Percentiles rank a stretch among this genome's conserved stretches.
phyloP scores from a whole-genome alignment of 1,139 yeast species.

The Debaryomyces nepalensis region DNA sequence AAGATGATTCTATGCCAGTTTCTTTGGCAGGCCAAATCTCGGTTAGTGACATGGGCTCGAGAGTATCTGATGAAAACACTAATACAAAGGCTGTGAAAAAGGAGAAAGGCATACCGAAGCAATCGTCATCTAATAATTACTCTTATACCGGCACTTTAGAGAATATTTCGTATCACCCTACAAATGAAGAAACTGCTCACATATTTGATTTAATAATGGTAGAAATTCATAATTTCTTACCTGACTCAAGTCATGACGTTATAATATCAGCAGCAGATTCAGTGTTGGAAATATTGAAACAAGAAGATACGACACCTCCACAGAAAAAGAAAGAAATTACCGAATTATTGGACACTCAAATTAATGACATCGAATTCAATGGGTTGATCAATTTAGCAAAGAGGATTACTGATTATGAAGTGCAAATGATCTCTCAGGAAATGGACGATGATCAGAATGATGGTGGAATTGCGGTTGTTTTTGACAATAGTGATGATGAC shows the following conservation, averaged over 20 bases:
- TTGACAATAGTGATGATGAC: slow-evolving; percentile 34
- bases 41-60: slow-evolving; percentile 70
- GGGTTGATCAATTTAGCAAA: slow-evolving; percentile 56
- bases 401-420: slow-evolving; percentile 60
- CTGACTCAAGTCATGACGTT: slow-evolving; percentile 49
- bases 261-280: slow-evolving; percentile 69
- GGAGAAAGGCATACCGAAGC: neutral
- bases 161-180: slow-evolving; percentile 30
- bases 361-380: slow-evolving; percentile 55
- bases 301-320: slow-evolving; percentile 33
- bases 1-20: slow-evolving; percentile 59
- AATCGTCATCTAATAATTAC: slow-evolving; percentile 16
- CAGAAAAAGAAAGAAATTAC: slow-evolving; percentile 42
- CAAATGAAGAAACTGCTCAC: slow-evolving; percentile 32
- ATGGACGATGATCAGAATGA: slow-evolving; percentile 23
- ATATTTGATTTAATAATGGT: slow-evolving; percentile 36
- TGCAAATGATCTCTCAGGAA: slow-evolving; percentile 29
- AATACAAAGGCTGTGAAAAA: slow-evolving; percentile 13
- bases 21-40: slow-evolving; percentile 71
- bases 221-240: slow-evolving; percentile 31
- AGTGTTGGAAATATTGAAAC: slow-evolving; percentile 61
- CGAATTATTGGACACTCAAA: slow-evolving; percentile 47
- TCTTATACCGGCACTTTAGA: slow-evolving; percentile 25
- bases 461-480: slow-evolving; percentile 30
- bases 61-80: slow-evolving; percentile 26